A percentile compares a stretch with the other conserved stretches of the same genome.
Evolutionary conservation across 2,329 filamentous ascomycete species (phyloP).

Genomic region (Paramyrothecium roridum): DNA sequence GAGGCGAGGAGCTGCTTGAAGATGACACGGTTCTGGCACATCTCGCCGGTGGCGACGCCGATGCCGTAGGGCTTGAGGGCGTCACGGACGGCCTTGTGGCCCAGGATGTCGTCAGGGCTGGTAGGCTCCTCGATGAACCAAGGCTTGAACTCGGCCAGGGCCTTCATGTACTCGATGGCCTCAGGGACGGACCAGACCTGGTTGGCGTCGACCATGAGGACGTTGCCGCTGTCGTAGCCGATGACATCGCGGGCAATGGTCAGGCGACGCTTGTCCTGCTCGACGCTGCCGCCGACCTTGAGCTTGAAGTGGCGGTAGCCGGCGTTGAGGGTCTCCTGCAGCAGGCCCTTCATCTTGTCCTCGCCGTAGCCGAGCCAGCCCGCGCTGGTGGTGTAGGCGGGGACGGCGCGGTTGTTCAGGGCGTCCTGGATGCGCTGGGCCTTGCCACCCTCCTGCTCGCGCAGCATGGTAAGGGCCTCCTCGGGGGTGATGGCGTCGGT

Average conservation of each 20-base stretch:
- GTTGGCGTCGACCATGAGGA: conserved; percentile 92
- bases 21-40: conserved; percentile 92
- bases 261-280: conserved; percentile 68
- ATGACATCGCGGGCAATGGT: conserved; percentile 75
- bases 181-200: conserved; percentile 91
- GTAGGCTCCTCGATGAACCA: conserved; percentile 97
- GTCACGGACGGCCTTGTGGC: conserved; percentile 80
- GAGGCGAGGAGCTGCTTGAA: conserved; percentile 87
- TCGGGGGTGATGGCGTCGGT: conserved; percentile 87
- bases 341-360: conserved; percentile 76
- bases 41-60: conserved; percentile 87
- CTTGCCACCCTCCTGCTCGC: conserved; percentile 65
- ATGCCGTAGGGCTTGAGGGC: conserved; percentile 73
- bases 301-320: conserved; percentile 89
- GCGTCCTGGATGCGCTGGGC: conserved; percentile 70
- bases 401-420: conserved; percentile 70
- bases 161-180: conserved; percentile 81
- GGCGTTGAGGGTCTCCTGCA: conserved; percentile 70
- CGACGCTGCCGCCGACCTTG: conserved; percentile 76
- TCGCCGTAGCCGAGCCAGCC: conserved; percentile 91
- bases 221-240: conserved; percentile 77
- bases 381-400: conserved; percentile 85
- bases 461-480: conserved; percentile 72
- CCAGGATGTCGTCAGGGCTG: conserved; percentile 83
- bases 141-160: conserved; percentile 78